A percentile compares a stretch with the other conserved stretches of the same genome.
Evolutionary conservation across 352 stramenopile genomes (phyloP).

Genomic region (Saprolegnia diclina): DNA sequence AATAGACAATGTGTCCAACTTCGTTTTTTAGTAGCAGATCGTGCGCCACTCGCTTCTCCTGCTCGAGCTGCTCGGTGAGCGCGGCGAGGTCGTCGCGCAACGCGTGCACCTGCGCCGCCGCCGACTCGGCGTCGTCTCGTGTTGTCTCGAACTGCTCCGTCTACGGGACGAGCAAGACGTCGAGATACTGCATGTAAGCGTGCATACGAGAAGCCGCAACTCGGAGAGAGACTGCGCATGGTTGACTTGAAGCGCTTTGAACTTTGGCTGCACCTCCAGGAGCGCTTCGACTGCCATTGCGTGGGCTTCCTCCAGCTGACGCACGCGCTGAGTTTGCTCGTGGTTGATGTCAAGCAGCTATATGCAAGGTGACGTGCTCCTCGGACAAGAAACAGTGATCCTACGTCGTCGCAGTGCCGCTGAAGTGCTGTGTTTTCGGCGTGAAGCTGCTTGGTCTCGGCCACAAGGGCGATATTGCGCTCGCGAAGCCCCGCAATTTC

Average conservation of each 20-base stretch:
- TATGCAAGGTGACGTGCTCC: not conserved
- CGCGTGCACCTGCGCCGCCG: not conserved
- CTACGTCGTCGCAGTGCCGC: not conserved
- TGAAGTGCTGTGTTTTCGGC: not conserved
- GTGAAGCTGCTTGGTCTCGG: constrained; percentile 1
- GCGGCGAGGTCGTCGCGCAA: not conserved
- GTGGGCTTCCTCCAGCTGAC: not conserved
- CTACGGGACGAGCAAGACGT: not conserved
- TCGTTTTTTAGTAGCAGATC: constrained; percentile 15
- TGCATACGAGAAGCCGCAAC: not conserved
- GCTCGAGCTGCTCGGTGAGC: constrained; percentile 8
- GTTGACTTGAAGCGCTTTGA: constrained; percentile 8
- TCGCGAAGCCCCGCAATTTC: not conserved
- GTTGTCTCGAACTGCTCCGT: not conserved
- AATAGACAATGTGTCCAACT: not conserved
- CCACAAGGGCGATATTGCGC: not conserved
- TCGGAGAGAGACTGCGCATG: not conserved
- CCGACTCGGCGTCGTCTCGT: not conserved
- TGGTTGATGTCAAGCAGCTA: constrained; percentile 9
- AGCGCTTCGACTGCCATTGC: not conserved
- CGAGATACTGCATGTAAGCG: not conserved
- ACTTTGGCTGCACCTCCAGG: not conserved
- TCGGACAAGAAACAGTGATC: not conserved
- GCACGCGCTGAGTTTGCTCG: not conserved
- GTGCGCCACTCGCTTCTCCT: not conserved